A percentile compares a stretch with the other conserved stretches of the same genome.
These are phyloP conservation scores for Xylaria sp. DNA, from an alignment of 2,329 filamentous ascomycete genomes.

Conservation along the genomic window DNA sequence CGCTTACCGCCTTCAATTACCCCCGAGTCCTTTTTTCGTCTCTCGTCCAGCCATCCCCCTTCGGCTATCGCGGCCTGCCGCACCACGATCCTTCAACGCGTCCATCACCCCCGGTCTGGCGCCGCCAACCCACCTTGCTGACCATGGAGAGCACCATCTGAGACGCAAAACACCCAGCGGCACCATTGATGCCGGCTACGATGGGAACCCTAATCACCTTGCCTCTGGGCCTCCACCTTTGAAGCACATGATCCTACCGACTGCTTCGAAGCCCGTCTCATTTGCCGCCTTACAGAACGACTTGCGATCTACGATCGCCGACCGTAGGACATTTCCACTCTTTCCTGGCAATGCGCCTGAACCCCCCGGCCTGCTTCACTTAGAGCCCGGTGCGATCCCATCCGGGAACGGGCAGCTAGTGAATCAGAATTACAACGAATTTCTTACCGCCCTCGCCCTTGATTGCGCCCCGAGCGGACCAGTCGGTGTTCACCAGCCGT, in stretches of 20 bases:
- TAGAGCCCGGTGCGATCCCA: constrained; percentile 19
- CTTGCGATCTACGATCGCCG: constrained; percentile 18
- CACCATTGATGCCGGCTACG: constrained; percentile 87
- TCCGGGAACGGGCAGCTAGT: constrained; percentile 21
- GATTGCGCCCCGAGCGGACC: constrained; percentile 27
- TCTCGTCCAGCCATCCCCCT: constrained; percentile 20
- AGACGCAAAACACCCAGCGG: constrained; percentile 90
- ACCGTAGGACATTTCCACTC: constrained; percentile 24
- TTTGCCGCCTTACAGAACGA: constrained; percentile 28
- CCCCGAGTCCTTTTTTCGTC: constrained; percentile 13
- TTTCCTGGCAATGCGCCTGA: constrained; percentile 19
- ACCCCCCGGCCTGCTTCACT: constrained; percentile 13
- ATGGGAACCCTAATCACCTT: constrained; percentile 72
- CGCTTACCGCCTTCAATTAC: constrained; percentile 11
- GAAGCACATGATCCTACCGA: constrained; percentile 77
- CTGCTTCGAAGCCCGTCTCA: constrained; percentile 37
- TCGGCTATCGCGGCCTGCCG: constrained; percentile 16
- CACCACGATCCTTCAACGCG: constrained; percentile 36
- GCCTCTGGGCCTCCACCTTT: constrained; percentile 67
- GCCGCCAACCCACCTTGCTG: constrained; percentile 25
- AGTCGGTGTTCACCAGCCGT: constrained; percentile 26
- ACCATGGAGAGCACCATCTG: constrained; percentile 65
- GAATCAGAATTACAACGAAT: constrained; percentile 20
- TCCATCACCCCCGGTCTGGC: constrained; percentile 28
- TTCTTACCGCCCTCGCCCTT: constrained; percentile 22